Base-by-base conservation (phyloP, 2,329 filamentous ascomycete species). In the Xylariaceae sp. region DNA sequence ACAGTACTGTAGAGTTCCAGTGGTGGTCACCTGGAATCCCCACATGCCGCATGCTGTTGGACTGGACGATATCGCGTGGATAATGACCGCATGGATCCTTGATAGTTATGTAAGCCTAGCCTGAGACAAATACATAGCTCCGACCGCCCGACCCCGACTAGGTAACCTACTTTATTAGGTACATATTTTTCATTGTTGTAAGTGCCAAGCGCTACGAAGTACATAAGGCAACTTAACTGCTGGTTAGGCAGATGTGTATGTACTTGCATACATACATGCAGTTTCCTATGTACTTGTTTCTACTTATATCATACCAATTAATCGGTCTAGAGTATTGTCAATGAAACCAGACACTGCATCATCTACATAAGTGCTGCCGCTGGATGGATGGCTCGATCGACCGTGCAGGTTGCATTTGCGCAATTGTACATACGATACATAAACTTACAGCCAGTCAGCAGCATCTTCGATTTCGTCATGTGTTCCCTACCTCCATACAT, bases 41-140 rank as follows among this genome's bases (percentile, higher is more conserved):
- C 59, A 61, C 56, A 59, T 23, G 48, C 51, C 54, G 50, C 40
- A n/a, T n/a, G n/a, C n/a, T n/a, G n/a, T n/a, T n/a, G 48, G 44
- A n/a, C 32, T 44, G 32, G 3, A 37, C 32, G 46, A 52, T 54
- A 61, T 61, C 59, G 59, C 59, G 59, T 61, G 59, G 59, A 56
- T 56, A 52, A 59, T 59, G 59, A 61, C 56, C 54, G 47, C 59
- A 59, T 59, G 48, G 48, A 44, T 49, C n/a, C n/a, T n/a, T n/a
- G n/a, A n/a, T n/a, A n/a, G n/a, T n/a, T n/a, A n/a, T n/a, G n/a
- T n/a, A n/a, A n/a, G n/a, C n/a, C n/a, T n/a, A n/a, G n/a, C n/a
- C n/a, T n/a, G n/a, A n/a, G n/a, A n/a, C n/a, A n/a, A n/a, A n/a
- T n/a, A n/a, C n/a, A n/a, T n/a, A n/a, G n/a, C n/a, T n/a, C n/a